Conservation (phyloP, 2,329 filamentous ascomycete genomes). For the Stachybotrys chartarum region DNA sequence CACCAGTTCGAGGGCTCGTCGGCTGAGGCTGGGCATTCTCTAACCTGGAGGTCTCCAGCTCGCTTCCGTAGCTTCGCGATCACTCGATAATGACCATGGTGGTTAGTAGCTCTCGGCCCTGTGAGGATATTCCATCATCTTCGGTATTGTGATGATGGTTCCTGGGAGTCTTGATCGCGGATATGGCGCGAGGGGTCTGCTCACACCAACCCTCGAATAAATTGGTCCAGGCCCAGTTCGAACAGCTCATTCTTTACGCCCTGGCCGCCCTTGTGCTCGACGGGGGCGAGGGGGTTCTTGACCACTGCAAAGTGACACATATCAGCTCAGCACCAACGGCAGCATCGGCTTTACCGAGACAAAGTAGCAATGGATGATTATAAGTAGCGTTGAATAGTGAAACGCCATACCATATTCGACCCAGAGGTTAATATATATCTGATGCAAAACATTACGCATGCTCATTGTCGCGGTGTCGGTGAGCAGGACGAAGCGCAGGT, state of each 20-base stretch:
- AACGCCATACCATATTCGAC: constrained; percentile 73
- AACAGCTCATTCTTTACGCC: constrained; percentile 68
- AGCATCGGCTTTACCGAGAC: background rate
- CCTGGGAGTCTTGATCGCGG: background rate
- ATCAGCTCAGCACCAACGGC: background rate
- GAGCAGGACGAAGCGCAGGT: constrained; percentile 92
- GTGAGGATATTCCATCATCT: background rate
- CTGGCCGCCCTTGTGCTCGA: constrained; percentile 60
- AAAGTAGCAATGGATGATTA: no score
- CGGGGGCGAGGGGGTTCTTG: constrained; percentile 62
- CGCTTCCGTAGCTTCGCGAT: no score
- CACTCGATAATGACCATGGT: no score
- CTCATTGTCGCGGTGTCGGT: constrained; percentile 85
- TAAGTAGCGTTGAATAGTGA: no score
- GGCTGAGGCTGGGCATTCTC: no score
- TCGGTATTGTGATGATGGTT: background rate
- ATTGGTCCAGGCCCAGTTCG: constrained; percentile 68
- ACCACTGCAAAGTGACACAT: constrained; percentile 40
- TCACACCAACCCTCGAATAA: constrained; percentile 61
- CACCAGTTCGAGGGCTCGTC: no score
- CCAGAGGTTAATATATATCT: constrained; percentile 97
- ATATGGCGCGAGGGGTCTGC: constrained; percentile 1
- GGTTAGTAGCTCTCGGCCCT: no score
- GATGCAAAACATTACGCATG: constrained; percentile 89
- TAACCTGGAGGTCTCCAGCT: no score